Base-by-base conservation (phyloP, 768 basidiomycete species). In the Rossbeevera mucosa region DNA sequence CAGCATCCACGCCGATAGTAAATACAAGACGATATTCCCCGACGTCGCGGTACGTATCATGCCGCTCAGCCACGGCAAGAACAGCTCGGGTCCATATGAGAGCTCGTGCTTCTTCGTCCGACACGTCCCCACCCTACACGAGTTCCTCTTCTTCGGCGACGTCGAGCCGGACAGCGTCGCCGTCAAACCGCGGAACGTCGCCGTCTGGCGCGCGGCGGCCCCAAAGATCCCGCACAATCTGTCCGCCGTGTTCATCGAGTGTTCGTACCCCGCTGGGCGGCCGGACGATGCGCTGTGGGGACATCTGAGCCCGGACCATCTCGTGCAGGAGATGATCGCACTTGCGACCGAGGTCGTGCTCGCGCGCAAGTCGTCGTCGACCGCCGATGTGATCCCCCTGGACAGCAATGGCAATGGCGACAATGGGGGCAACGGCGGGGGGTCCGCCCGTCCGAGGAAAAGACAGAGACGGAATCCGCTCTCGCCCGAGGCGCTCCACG, bases 111-210 rank as follows among this genome's bases (percentile, higher is more conserved):
- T 89, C 73, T 95, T 95, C 67, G 69, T 97, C 59, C 80, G 83
- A 13, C 80, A 88, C 58, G 76, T 88, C 47, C 70, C 76, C 16
- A 76, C 77, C 29, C 67, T 67, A 1, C 77, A 74, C 44, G 90
- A 95, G 66, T 85, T 97, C 58, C 74, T 97, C 31, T 97, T 97
- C 71, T 95, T 96, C 60, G 95, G 95, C 0, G 94, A 95, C 69
- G 86, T 96, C 54, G 91, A 94, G 62, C 90, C 91, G 8, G 91
- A 94, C 71, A 79, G 80, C 46, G 60, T 94, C 44, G 77, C 88
- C 6, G n/a, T 62, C 14, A 67, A 71, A 13, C 85, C 86, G 5
- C 76, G 73, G 47, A 94, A 85, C 33, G 73, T 75, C 24, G 69
- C 75, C 38, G 84, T 98, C 44, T 97, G 94, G 95, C 79, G 78